Evolutionary conservation across 345 rosid species (phyloP), one percentile per base, ranked within the genome.

Genomic region (Hypericum androsaemum): DNA sequence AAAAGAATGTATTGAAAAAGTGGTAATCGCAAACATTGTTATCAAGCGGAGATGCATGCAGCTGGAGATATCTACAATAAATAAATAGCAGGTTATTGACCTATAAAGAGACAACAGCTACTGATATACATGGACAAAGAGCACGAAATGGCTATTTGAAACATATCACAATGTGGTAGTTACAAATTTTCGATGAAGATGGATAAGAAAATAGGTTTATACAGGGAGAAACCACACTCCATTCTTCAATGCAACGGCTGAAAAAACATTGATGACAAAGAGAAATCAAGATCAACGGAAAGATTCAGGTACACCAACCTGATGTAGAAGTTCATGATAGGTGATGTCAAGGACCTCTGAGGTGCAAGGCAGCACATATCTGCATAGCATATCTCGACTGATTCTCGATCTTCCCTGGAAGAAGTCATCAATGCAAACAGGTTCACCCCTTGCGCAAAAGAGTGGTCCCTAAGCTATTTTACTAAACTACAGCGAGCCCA

Each of bases 1-100:
- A 90, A 65, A 87, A 90, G 65, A 79, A 90, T 36, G 95, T 90
- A 62, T 79, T 84, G 64, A 87, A 87, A 63, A 87, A 76, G 64
- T 82, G 96, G 65, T 68, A 82, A 68, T 81, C 81, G 17, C 58
- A 52, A 39, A 60, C 66, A 40, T 71, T 78, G 59, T 76, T 64
- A 57, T 73, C 71, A 38, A 72, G 49, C 51, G 77, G 62, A 50
- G 78, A 63, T 47, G 71, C 70, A 60, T 80, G 83, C 65, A 71
- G 77, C 77, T 69, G 77, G 59, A 87, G 73, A 68, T 76, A 87
- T 66, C 98, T 90, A 71, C 11, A 48, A 45, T 72, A 50, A 59
- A 13, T 3, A 22, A 22, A 22, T 22, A 22, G 4, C 32, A 22
- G 32, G 32, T 22, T 22, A 22, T 22, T 22, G 32, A 22, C 32